Evolutionary conservation across 2,329 filamentous ascomycete genomes (phyloP), one percentile per base, ranked within the genome.

Genomic region (Ophiostoma sp.): DNA sequence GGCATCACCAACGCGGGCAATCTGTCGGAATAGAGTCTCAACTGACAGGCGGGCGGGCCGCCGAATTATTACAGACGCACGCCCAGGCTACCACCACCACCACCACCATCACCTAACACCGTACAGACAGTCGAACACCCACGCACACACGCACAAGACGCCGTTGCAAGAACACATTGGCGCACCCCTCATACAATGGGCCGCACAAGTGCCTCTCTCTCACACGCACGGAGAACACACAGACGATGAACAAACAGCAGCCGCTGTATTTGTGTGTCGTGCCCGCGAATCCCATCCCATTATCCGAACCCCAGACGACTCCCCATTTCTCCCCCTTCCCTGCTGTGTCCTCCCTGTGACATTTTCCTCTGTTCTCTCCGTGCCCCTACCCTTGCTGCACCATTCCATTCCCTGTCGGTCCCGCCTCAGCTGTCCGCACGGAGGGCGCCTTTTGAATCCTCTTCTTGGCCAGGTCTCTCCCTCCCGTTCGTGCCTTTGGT

Each of bases 211-310:
- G 33, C 59, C n/a, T 19, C 52, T 28, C 69, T 50, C 55, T 8
- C 36, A 71, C 55, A 61, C 36, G 1, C 22, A 50, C 2, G 50
- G n/a, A 70, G 48, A 28, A 42, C 66, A 69, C 66, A 69, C 66
- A 22, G 25, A 33, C 55, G 28, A 22, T 42, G 55, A 50, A 50
- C 55, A 50, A 63, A 63, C 25, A 63, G 22, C 25, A 50, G 25
- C 42, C 28, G 28, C 42, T 64, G 42, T 11, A 48, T 52, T 52
- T n/a, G 45, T 52, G 28, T 25, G 17, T 36, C 28, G 17, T 15
- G 3, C 39, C 42, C 69, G n/a, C 42, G 25, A 57, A 63, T 71
- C 57, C 66, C 70, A 64, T 71, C 70, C 70, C 70, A 71, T 52
- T 52, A 39, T 25, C 64, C 36, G 70, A 28, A 36, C 31, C 42